Evolutionary conservation across 345 rosid genomes (phyloP).

Genomic region (Balakata baccata): DNA sequence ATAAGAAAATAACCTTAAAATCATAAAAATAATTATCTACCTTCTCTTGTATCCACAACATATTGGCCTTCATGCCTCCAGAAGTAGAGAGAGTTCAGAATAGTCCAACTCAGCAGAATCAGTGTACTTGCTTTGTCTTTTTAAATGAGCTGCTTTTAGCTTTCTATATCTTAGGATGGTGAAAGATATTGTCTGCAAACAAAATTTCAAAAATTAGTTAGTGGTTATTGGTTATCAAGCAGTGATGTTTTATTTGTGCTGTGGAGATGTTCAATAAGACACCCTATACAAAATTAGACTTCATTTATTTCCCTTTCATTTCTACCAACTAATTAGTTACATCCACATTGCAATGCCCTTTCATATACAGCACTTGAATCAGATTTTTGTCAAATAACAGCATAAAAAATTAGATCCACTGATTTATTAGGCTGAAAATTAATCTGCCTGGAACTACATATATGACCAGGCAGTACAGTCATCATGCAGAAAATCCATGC

Average conservation of each 20-base stretch:
- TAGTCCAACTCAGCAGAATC: conserved; percentile 23
- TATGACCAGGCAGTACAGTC: not conserved
- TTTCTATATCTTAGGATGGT: conserved; percentile 69
- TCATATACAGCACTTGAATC: not conserved
- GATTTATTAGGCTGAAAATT: not conserved
- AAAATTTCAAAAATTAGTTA: not conserved
- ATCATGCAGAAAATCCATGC: not conserved
- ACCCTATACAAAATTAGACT: not conserved
- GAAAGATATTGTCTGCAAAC: conserved; percentile 64
- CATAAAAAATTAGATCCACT: not conserved
- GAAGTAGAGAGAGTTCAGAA: conserved; percentile 45
- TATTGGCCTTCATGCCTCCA: conserved; percentile 95
- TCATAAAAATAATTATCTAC: conserved; percentile 28
- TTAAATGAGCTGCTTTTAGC: conserved; percentile 46
- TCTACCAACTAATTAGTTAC: not conserved
- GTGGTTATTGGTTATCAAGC: not conserved
- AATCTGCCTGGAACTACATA: not conserved
- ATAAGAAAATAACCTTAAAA: not conserved
- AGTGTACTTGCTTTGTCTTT: conserved; percentile 29
- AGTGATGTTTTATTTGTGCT: not conserved
- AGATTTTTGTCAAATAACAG: not conserved
- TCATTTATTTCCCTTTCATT: not conserved
- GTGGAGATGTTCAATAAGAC: not conserved
- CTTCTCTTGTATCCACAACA: conserved; percentile 79
- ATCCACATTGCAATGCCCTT: not conserved